Evolutionary conservation across 2,329 filamentous ascomycete species (phyloP), one percentile per base, ranked within the genome.

Genomic region (Drechslerella stenobrocha): DNA sequence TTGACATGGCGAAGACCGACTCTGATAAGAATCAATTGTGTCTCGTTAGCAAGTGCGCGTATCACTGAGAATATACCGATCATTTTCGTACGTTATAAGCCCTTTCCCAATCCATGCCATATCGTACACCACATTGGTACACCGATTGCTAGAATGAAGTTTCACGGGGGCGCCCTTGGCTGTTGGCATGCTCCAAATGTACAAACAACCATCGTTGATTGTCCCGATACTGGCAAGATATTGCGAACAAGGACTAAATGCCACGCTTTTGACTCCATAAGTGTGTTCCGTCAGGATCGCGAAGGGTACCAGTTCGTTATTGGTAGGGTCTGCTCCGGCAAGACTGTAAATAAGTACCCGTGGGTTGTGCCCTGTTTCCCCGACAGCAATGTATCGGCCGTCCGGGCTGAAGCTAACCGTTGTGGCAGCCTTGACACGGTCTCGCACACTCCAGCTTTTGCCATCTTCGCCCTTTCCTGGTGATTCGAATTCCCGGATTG

Each of bases 401-500:
- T 96, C 90, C 0, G 86, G 84, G 74, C 90, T 96, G 71, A 98
- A 82, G 20, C 90, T 87, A 23, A 98, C 83, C 74, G 91, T 95
- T 3, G 91, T 96, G 1, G 91, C 90, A 15, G 93, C 89, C 78
- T 97, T 97, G 75, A 97, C 91, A 71, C 90, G 85, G 76, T 97
- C 93, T 71, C 89, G 85, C 57, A 89, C 93, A 1, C 89, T 90
- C 87, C 89, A 92, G 9, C 87, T 89, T 75, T 86, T 89, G 52
- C 83, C 85, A 37, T 77, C 76, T 2, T 83, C 79, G 1, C 83
- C 83, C 47, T 96, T 91, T 9, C 80, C 76, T 79, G 81, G 83
- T 70, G 84, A 83, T 6, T 75, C 63, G 52, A 72, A 74, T 7
- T 74, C 73, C 57, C 76, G 72, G 6, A 69, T 64, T 59, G 76